Evolutionary conservation across 2,329 filamentous ascomycete genomes (phyloP).

Genomic region (Aspergillus intermedius): DNA sequence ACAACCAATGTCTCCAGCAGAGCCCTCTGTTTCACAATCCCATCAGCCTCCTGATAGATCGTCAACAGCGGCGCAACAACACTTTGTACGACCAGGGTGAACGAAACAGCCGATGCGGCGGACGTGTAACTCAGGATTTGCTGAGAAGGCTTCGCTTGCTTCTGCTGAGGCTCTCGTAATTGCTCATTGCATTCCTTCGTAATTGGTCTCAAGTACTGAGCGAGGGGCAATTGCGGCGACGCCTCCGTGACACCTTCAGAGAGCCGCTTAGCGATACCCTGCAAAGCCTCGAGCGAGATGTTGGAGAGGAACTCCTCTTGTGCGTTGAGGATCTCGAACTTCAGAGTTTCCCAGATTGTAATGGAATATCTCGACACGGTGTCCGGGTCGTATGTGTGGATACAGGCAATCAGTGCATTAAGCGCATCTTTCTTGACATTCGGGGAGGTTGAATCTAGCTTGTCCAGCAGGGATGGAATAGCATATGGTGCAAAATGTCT

Average conservation of each 20-base stretch:
- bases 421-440: slow-evolving; percentile 65
- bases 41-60: slow-evolving; percentile 55
- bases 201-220: slow-evolving; percentile 53
- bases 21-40: slow-evolving; percentile 56
- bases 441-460: slow-evolving; percentile 61
- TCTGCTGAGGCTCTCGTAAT: slow-evolving; percentile 61
- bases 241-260: slow-evolving; percentile 37
- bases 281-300: slow-evolving; percentile 51
- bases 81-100: slow-evolving; percentile 50
- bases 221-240: slow-evolving; percentile 40
- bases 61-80: slow-evolving; percentile 53
- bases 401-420: slow-evolving; percentile 55
- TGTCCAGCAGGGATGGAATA: slow-evolving; percentile 62
- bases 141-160: slow-evolving; percentile 59
- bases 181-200: slow-evolving; percentile 63
- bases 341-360: slow-evolving; percentile 61
- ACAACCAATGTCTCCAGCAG: slow-evolving; percentile 56
- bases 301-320: slow-evolving; percentile 61
- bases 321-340: slow-evolving; percentile 62
- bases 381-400: slow-evolving; percentile 52
- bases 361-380: slow-evolving; percentile 58
- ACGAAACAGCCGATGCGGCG: slow-evolving; percentile 49
- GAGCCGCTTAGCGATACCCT: slow-evolving; percentile 50
- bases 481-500: slow-evolving; percentile 59
- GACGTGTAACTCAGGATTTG: slow-evolving; percentile 54